A percentile compares a stretch with the other conserved stretches of the same genome.
Conservation (phyloP, 495 filamentous ascomycete genomes). For the Neurospora tetrasperma region DNA sequence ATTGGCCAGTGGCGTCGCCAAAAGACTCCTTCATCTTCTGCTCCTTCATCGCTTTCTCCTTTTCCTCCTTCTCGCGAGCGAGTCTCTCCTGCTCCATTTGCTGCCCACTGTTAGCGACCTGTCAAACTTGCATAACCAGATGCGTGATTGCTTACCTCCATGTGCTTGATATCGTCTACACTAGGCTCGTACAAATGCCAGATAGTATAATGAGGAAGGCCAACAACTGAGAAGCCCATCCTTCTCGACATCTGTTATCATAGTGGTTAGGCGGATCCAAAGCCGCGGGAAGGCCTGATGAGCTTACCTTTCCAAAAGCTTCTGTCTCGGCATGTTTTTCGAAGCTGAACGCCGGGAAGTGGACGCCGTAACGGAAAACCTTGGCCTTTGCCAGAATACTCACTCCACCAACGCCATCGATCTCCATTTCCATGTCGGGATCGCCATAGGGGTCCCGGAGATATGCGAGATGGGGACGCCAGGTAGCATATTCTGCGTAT, state of each 20-base stretch:
- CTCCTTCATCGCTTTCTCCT: constrained; percentile 52
- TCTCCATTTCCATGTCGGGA: constrained; percentile 99
- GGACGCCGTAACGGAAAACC: constrained; percentile 88
- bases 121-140: background rate
- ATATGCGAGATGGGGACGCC: constrained; percentile 95
- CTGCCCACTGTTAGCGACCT: constrained; percentile 26
- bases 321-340: constrained; percentile 99
- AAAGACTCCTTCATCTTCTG: constrained; percentile 65
- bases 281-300: background rate
- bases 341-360: constrained; percentile 98
- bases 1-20: constrained; percentile 56
- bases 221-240: constrained; percentile 94
- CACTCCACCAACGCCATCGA: constrained; percentile 94
- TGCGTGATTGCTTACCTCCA: constrained; percentile 52
- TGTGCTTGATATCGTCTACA: constrained; percentile 92
- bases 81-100: constrained; percentile 80
- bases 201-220: constrained; percentile 94
- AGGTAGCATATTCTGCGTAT: constrained; percentile 98
- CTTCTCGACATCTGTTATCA: constrained; percentile 80
- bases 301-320: constrained; percentile 87
- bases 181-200: constrained; percentile 99
- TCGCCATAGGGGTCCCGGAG: constrained; percentile 95
- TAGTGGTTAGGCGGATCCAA: constrained; percentile 21
- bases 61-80: constrained; percentile 61
- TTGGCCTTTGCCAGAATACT: constrained; percentile 94